These are phyloP conservation scores for Camellia sinensis DNA, from an alignment of 148 eudicot genomes.

Conservation along the genomic window DNA sequence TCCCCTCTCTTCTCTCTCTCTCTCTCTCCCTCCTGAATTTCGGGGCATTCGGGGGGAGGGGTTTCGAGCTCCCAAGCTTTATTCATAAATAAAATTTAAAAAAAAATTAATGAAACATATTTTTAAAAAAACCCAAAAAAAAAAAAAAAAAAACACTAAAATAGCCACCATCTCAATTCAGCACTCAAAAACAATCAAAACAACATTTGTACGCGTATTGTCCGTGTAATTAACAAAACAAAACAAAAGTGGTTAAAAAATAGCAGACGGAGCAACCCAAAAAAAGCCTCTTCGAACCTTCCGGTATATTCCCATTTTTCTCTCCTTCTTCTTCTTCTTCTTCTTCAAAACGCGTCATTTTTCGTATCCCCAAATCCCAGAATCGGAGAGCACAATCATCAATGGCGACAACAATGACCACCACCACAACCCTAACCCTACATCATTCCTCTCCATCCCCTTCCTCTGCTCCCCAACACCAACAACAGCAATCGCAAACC, in stretches of 20 bases:
- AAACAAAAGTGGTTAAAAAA: neutral
- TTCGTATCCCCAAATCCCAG: neutral
- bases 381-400: neutral
- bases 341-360: neutral
- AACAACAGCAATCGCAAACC: slow-evolving; percentile 35
- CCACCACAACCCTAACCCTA: slow-evolving; percentile 31
- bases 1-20: no score
- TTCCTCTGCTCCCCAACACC: slow-evolving; percentile 24
- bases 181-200: no score
- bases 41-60: no score
- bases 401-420: slow-evolving; percentile 17
- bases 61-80: no score
- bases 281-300: neutral
- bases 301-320: neutral
- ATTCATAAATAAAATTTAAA: no score
- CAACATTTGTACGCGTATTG: no score
- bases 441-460: slow-evolving; percentile 21
- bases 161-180: no score
- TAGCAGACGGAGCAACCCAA: neutral
- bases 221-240: no score
- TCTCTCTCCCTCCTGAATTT: no score
- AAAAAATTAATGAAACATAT: no score
- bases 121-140: no score
- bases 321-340: neutral
- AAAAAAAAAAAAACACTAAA: no score